Percentiles rank a stretch among this genome's conserved stretches.
These are phyloP conservation scores for Schizosaccharomyces cryophilus DNA, from an alignment of 805 yeast genomes.

Conservation along the genomic window DNA sequence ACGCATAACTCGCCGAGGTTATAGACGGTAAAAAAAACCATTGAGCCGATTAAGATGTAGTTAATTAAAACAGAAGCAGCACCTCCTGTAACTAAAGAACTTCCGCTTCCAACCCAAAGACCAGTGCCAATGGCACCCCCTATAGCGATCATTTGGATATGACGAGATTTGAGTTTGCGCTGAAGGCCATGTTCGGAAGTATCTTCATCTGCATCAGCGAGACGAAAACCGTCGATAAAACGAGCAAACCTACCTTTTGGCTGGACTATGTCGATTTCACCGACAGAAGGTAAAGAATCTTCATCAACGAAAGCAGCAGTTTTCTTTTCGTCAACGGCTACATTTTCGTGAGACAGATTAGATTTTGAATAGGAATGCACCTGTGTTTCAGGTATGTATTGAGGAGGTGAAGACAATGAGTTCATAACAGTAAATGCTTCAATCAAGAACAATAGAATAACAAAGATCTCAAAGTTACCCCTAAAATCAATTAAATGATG, in stretches of 20 bases:
- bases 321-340: too few relatives aligned
- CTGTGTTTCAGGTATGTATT: too few relatives aligned
- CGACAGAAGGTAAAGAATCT: not conserved
- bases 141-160: slow-evolving; percentile 39
- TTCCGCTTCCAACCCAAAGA: slow-evolving; percentile 18
- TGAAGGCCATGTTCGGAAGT: not conserved
- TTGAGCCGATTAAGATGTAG: slow-evolving; percentile 24
- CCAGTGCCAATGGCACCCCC: slow-evolving; percentile 77
- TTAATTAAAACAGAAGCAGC: slow-evolving; percentile 29
- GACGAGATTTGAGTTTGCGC: slow-evolving; percentile 17
- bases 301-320: not conserved
- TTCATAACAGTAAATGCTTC: too few relatives aligned
- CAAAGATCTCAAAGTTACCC: too few relatives aligned
- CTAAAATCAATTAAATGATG: too few relatives aligned
- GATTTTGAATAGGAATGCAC: too few relatives aligned
- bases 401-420: too few relatives aligned
- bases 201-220: not conserved
- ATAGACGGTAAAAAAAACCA: slow-evolving; percentile 30
- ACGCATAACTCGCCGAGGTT: slow-evolving; percentile 40
- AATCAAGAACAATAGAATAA: too few relatives aligned
- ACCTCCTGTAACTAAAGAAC: slow-evolving; percentile 25
- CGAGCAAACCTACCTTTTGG: not conserved
- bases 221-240: not conserved
- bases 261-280: not conserved
- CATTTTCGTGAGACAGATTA: too few relatives aligned